Evolutionary conservation across 148 eudicot genomes (phyloP), one percentile per base, ranked within the genome.

Genomic region (Chenopodium suecicum): DNA sequence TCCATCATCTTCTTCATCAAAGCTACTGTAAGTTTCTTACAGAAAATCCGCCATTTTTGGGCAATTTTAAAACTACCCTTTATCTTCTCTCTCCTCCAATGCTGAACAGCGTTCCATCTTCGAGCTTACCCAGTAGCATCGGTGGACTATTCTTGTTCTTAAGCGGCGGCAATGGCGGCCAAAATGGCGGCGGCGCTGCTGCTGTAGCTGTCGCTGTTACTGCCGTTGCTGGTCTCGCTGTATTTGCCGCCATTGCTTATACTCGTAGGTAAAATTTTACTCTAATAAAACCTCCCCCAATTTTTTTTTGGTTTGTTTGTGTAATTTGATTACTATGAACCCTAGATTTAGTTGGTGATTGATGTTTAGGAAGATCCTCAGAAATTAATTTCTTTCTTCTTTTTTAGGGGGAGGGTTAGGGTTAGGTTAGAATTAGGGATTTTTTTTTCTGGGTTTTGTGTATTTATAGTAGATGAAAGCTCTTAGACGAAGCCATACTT

Each of bases 401-500:
- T 20, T 56, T 34, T 50, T 67, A 64, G 76, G 58, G 66, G 8
- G 50, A 54, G 81, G 74, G 78, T 46, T 75, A 77, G 76, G 31
- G 78, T 62, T 73, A 31, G 67, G 46, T 4, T 78, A 74, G 64
- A 12, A 44, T 70, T 84, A 84, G 83, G 83, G 76, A 14, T 80
- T 76, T 76, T 37, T 32, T 32, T 34, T 34, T 67, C 4, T 4
- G 17, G 27, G 37, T 32, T 29, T 47, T 63, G 14, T 76, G 52
- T 41, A 48, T 27, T 73, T 29, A 64, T 75, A 23, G 82, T 93
- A 91, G 89, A 95, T 93, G 97, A 95, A 82, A 93, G 91, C 97
- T 72, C 83, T 93, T 41, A 88, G 88, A 78, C 88, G 97, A 83
- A 91, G 91, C 77, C 92, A 88, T 71, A 93, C 94, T 84, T 88